Percentiles rank a stretch among this genome's conserved stretches.
Evolutionary conservation across 176 grass and related monocot species (phyloP).

Genomic region (Musa beccarii): DNA sequence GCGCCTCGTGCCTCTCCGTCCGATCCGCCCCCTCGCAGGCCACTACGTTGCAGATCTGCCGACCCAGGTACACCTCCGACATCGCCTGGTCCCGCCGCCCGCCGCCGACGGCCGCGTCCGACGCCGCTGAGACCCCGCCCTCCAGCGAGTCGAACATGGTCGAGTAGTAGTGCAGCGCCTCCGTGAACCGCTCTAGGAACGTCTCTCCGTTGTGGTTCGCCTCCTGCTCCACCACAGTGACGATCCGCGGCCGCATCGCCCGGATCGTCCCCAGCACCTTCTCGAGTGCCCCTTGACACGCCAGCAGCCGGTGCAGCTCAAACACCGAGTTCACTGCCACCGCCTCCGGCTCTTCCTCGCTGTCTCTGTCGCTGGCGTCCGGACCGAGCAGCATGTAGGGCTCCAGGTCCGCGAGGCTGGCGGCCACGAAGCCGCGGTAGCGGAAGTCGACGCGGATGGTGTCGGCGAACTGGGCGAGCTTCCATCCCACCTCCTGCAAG

Average conservation of each 20-base stretch:
- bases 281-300: not conserved
- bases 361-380: not conserved
- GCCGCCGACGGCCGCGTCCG: not conserved
- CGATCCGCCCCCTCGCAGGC: slow-evolving; percentile 4
- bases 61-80: slow-evolving; percentile 28
- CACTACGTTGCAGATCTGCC: slow-evolving; percentile 31
- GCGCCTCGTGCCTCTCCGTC: slow-evolving; percentile 30
- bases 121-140: not conserved
- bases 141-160: slow-evolving; percentile 21
- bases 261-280: slow-evolving; percentile 10
- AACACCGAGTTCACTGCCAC: slow-evolving; percentile 14
- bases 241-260: slow-evolving; percentile 15
- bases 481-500: slow-evolving; percentile 11
- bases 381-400: slow-evolving; percentile 1
- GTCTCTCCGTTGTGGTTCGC: slow-evolving; percentile 30
- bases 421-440: slow-evolving; percentile 1
- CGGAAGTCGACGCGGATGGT: slow-evolving; percentile 5
- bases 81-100: not conserved
- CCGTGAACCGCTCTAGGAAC: slow-evolving; percentile 23
- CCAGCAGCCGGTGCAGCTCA: slow-evolving; percentile 5
- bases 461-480: slow-evolving; percentile 6
- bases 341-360: not conserved
- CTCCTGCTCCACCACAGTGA: slow-evolving; percentile 30
- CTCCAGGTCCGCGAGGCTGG: slow-evolving; percentile 16
- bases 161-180: slow-evolving; percentile 36